These are phyloP conservation scores for Mariannaea elegans DNA, from an alignment of 2,329 filamentous ascomycete genomes.

Conservation along the genomic window DNA sequence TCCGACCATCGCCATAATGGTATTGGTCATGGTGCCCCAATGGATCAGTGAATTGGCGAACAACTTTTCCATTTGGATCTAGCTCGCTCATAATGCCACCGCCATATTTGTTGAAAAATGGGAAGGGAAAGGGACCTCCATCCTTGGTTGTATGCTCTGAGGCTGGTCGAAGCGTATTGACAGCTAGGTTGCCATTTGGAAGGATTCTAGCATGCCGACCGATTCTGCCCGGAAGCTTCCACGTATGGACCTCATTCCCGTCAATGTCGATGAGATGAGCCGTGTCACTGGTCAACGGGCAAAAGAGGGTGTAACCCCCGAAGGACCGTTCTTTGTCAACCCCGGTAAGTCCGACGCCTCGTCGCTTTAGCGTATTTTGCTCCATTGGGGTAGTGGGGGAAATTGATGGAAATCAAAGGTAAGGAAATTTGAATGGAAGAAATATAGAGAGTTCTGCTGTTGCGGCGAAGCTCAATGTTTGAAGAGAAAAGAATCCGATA, in stretches of 20 bases:
- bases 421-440: too few relatives aligned
- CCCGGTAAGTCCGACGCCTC: slow-evolving; percentile 40
- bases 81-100: slow-evolving; percentile 44
- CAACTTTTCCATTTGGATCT: slow-evolving; percentile 33
- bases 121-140: slow-evolving; percentile 37
- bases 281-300: slow-evolving; percentile 38
- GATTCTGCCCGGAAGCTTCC: slow-evolving; percentile 42
- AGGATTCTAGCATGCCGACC: slow-evolving; percentile 41
- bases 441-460: too few relatives aligned
- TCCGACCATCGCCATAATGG: slow-evolving; percentile 39
- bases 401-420: too few relatives aligned
- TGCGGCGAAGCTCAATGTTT: too few relatives aligned
- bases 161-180: slow-evolving; percentile 38
- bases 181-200: slow-evolving; percentile 41
- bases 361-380: slow-evolving; percentile 43
- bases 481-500: too few relatives aligned
- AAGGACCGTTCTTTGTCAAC: slow-evolving; percentile 38
- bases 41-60: slow-evolving; percentile 40
- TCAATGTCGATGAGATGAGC: slow-evolving; percentile 42
- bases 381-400: slow-evolving; percentile 31
- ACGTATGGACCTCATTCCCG: slow-evolving; percentile 40
- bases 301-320: slow-evolving; percentile 43
- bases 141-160: slow-evolving; percentile 27
- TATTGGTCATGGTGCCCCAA: slow-evolving; percentile 43
- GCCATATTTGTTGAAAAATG: slow-evolving; percentile 44